Evolutionary conservation across 768 basidiomycete species (phyloP).

Genomic region (Neoboletus subvelutipes): DNA sequence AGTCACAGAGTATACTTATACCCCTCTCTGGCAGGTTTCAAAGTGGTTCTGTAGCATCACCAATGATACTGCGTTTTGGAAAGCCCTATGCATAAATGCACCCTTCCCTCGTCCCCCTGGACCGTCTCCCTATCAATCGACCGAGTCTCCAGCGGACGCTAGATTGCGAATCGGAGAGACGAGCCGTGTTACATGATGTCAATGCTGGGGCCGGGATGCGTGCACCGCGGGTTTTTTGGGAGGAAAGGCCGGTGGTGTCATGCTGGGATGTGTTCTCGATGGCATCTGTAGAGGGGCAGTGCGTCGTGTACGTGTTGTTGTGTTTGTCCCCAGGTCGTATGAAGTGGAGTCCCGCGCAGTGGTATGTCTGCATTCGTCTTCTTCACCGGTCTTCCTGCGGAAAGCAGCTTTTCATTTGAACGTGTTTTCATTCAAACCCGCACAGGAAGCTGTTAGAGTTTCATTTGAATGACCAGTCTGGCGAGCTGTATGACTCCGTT

Average conservation of each 20-base stretch:
- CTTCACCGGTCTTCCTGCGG: no score
- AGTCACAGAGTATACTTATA: neutral
- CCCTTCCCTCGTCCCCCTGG: neutral
- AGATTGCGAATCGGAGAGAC: neutral
- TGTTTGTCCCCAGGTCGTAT: no score
- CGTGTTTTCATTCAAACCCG: neutral
- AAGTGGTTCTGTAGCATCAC: slow-evolving; percentile 1
- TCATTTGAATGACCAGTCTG: neutral
- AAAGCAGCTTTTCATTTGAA: no score
- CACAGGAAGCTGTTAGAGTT: neutral
- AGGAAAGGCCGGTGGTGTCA: no score
- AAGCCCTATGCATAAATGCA: neutral
- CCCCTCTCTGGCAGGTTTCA: slow-evolving; percentile 1
- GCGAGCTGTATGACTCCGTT: neutral
- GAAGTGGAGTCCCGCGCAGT: no score
- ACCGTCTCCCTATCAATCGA: neutral
- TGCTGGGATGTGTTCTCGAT: neutral
- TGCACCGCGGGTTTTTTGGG: neutral
- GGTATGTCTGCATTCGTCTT: no score
- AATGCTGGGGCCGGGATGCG: neutral
- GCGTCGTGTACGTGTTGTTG: neutral
- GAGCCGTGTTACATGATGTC: neutral
- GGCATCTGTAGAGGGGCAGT: neutral
- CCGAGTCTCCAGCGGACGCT: neutral
- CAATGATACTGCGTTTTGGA: neutral